Conservation (phyloP, 1,284 basidiomycete species). For the Heterobasidion irregulare region DNA sequence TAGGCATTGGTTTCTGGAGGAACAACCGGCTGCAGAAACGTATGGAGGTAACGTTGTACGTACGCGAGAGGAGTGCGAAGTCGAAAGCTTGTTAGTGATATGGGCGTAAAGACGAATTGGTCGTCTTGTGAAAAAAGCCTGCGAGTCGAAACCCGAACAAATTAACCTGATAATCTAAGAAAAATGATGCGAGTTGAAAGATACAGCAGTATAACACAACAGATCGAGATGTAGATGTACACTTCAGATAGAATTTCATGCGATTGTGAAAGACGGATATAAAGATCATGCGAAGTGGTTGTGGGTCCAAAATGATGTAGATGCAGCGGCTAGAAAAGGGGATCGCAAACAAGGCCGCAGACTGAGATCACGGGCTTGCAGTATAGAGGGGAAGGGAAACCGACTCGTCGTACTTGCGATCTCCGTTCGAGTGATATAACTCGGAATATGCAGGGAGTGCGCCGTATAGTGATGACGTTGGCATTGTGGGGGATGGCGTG, state of each 20-base stretch:
- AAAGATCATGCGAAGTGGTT: too few species aligned
- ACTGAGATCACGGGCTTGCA: too few species aligned
- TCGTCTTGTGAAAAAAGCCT: too few species aligned
- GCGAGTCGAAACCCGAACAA: background rate
- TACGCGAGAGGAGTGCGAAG: too few species aligned
- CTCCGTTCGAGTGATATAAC: slow-evolving; percentile 64
- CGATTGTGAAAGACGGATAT: background rate
- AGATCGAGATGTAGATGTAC: background rate
- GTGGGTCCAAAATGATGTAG: too few species aligned
- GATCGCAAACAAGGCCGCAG: too few species aligned
- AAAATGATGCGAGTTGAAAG: background rate
- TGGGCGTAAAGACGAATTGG: too few species aligned
- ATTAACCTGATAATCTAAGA: background rate
- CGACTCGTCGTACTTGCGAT: slow-evolving; percentile 58
- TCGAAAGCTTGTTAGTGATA: too few species aligned
- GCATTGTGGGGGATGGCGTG: background rate
- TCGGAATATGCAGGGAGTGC: slow-evolving; percentile 67
- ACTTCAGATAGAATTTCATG: background rate
- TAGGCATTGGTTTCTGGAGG: too few species aligned
- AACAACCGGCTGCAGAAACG: too few species aligned
- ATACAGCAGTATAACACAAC: background rate
- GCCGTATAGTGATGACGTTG: slow-evolving; percentile 15
- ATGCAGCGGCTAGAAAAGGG: background rate
- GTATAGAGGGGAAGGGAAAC: slow-evolving; percentile 60
- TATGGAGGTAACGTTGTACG: too few species aligned